phyloP scores from a whole-genome alignment of 2,329 filamentous ascomycete genomes.

The Cladophialophora immunda region DNA sequence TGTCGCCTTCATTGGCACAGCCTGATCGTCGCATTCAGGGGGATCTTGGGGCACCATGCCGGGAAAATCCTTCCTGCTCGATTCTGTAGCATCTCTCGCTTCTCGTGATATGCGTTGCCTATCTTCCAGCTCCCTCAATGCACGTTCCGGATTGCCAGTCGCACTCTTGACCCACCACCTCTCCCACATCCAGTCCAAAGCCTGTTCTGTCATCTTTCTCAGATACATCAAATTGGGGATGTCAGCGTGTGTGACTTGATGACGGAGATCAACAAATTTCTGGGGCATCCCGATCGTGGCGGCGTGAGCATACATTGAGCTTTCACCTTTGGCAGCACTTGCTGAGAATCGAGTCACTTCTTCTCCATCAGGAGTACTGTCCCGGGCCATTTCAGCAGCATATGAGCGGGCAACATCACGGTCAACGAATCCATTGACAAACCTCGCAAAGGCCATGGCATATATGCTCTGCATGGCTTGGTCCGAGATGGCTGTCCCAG shows the following conservation, averaged over 20 bases:
- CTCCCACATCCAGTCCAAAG: slow-evolving; percentile 79
- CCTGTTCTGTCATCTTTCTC: slow-evolving; percentile 69
- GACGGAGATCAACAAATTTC: slow-evolving; percentile 80
- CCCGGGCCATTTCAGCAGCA: slow-evolving; percentile 32
- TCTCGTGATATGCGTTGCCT: slow-evolving; percentile 21
- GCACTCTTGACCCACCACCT: slow-evolving; percentile 41
- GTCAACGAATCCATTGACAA: slow-evolving; percentile 43
- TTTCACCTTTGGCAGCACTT: slow-evolving; percentile 34
- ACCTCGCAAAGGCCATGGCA: slow-evolving; percentile 41
- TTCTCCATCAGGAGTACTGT: slow-evolving; percentile 13
- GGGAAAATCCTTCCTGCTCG: neutral
- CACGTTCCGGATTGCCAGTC: slow-evolving; percentile 30
- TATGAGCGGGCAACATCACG: slow-evolving; percentile 38
- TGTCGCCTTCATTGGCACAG: neutral
- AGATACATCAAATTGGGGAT: slow-evolving; percentile 75
- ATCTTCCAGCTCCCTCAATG: slow-evolving; percentile 34
- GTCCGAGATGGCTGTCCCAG: slow-evolving; percentile 31
- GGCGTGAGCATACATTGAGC: slow-evolving; percentile 41
- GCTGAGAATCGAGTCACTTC: slow-evolving; percentile 13
- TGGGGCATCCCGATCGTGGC: slow-evolving; percentile 48
- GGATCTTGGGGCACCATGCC: neutral
- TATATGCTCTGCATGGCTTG: slow-evolving; percentile 41
- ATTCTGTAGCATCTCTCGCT: slow-evolving; percentile 20
- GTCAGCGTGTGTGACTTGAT: slow-evolving; percentile 83
- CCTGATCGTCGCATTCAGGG: neutral